phyloP scores from a whole-genome alignment of 2,329 filamentous ascomycete genomes.

The Cyanodermella asteris region DNA sequence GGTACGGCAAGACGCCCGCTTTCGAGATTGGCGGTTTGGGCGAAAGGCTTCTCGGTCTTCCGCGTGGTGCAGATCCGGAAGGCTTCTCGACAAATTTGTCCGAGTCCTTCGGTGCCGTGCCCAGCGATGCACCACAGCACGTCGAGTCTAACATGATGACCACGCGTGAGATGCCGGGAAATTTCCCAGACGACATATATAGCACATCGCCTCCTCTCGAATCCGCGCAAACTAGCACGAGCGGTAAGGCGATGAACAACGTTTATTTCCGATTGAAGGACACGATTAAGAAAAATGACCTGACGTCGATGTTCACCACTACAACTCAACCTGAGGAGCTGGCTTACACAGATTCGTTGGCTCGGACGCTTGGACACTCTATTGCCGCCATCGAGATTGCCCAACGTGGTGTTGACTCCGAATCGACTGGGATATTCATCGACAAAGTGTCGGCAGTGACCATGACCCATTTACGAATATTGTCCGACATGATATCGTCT shows the following conservation, averaged over 20 bases:
- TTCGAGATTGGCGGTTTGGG: conserved; percentile 29
- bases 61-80: conserved; percentile 11
- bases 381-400: conserved; percentile 81
- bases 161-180: conserved; percentile 19
- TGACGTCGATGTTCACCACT: conserved; percentile 25
- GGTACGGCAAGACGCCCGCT: conserved; percentile 26
- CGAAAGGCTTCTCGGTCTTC: conserved; percentile 16
- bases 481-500: conserved; percentile 71
- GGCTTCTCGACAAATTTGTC: conserved; percentile 14
- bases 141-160: conserved; percentile 11
- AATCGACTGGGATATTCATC: conserved; percentile 51
- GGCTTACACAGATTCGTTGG: conserved; percentile 21
- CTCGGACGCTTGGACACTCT: conserved; percentile 47
- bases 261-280: conserved; percentile 35
- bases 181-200: conserved; percentile 17
- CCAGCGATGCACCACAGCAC: conserved; percentile 5
- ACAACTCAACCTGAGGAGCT: conserved; percentile 24
- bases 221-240: conserved; percentile 7
- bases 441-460: conserved; percentile 67
- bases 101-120: conserved; percentile 8
- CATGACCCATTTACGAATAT: conserved; percentile 66
- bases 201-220: conserved; percentile 10
- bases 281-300: conserved; percentile 29
- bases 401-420: conserved; percentile 61
- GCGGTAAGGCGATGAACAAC: conserved; percentile 23